Percentiles rank a stretch among this genome's conserved stretches.
These are phyloP conservation scores for Coemansia sp. DNA, from an alignment of 192 early-diverging fungal genomes.

Conservation along the genomic window DNA sequence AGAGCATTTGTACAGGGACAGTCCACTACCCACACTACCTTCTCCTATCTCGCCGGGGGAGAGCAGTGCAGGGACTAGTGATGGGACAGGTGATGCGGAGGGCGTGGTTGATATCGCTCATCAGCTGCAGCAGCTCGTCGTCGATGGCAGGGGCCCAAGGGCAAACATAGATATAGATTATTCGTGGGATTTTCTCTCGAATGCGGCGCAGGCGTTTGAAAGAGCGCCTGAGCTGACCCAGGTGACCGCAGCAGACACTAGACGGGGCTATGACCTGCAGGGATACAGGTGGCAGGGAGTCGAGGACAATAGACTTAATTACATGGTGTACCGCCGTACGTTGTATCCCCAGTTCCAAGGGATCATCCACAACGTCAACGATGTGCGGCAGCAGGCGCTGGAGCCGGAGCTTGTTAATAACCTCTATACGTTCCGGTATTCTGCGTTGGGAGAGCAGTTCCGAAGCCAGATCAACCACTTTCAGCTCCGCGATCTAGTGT, in stretches of 20 bases:
- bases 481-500: conserved; percentile 51
- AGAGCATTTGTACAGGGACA: conserved; percentile 1
- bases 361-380: conserved; percentile 40
- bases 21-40: conserved; percentile 1
- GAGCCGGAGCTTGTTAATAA: conserved; percentile 14
- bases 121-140: conserved; percentile 38
- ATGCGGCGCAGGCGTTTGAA: conserved; percentile 46
- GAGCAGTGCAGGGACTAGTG: conserved; percentile 8
- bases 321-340: conserved; percentile 49
- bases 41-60: neutral
- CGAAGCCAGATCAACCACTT: conserved; percentile 44
- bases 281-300: conserved; percentile 57
- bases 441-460: conserved; percentile 23
- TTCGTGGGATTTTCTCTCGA: conserved; percentile 40
- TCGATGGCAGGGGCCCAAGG: conserved; percentile 4
- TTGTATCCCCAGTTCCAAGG: conserved; percentile 52
- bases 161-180: conserved; percentile 6
- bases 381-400: conserved; percentile 19
- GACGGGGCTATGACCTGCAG: conserved; percentile 53
- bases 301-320: conserved; percentile 25
- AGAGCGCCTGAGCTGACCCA: conserved; percentile 31
- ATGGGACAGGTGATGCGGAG: conserved; percentile 5
- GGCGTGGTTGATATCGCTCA: conserved; percentile 21
- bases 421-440: conserved; percentile 30
- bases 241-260: conserved; percentile 18